phyloP scores from a whole-genome alignment of 371 early-diverging fungal genomes.

The Neoconidiobolus thromboides region DNA sequence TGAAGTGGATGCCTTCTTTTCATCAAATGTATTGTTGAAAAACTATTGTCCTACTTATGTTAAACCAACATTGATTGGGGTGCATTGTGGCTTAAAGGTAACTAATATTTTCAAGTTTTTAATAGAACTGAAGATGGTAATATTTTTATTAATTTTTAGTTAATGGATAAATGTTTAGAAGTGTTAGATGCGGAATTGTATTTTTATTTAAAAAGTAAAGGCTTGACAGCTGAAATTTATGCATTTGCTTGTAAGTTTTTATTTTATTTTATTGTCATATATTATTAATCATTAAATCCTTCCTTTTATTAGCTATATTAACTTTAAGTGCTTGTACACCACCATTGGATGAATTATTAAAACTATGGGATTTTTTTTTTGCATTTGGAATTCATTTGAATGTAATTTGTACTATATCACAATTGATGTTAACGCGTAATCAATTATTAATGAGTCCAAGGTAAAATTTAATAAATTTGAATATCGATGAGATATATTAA shows the following conservation, averaged over 20 bases:
- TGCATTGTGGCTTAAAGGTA: conserved; percentile 75
- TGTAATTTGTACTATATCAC: conserved; percentile 70
- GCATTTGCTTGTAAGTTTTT: conserved; percentile 65
- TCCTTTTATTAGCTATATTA: conserved; percentile 44
- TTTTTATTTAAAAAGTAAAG: conserved; percentile 46
- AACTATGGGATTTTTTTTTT: conserved; percentile 83
- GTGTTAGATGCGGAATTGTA: conserved; percentile 55
- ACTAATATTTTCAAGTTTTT: conserved; percentile 4
- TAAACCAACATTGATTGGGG: conserved; percentile 73
- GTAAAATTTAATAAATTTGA: conserved; percentile 13
- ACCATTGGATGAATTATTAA: conserved; percentile 58
- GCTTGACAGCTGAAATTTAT: conserved; percentile 55
- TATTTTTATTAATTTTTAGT: conserved; percentile 18
- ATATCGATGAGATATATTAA: background rate
- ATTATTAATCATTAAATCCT: background rate
- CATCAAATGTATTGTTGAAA: conserved; percentile 65
- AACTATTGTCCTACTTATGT: conserved; percentile 80
- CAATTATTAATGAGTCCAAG: conserved; percentile 42
- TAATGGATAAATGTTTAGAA: conserved; percentile 61
- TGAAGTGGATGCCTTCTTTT: conserved; percentile 79
- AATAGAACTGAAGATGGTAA: conserved; percentile 1
- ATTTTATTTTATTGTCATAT: background rate
- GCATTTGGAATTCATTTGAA: conserved; percentile 83
- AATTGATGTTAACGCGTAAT: conserved; percentile 49
- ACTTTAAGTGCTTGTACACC: conserved; percentile 80